phyloP scores from a whole-genome alignment of 805 yeast genomes.

The Metschnikowia orientalis region DNA sequence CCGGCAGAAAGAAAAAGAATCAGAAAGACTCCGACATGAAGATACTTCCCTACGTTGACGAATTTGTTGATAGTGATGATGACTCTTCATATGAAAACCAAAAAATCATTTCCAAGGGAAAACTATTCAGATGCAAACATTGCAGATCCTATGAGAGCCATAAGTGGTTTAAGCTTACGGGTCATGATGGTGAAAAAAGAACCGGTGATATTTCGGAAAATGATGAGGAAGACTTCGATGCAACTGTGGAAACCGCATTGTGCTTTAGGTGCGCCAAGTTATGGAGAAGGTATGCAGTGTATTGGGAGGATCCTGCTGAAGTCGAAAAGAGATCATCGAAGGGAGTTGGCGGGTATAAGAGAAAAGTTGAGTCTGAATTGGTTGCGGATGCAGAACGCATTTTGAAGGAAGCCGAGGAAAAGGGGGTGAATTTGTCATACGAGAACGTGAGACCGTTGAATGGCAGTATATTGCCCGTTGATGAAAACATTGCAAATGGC shows the following conservation, averaged over 20 bases:
- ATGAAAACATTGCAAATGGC: too few relatives aligned
- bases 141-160: constrained; percentile 55
- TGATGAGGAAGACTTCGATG: constrained; percentile 12
- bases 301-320: constrained; percentile 78
- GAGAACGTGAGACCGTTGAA: constrained; percentile 11
- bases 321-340: constrained; percentile 46
- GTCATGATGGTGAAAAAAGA: constrained; percentile 41
- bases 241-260: constrained; percentile 49
- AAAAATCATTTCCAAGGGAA: constrained; percentile 38
- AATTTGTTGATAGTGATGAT: constrained; percentile 60
- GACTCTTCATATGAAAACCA: constrained; percentile 65
- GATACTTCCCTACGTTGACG: constrained; percentile 29
- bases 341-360: constrained; percentile 53
- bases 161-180: constrained; percentile 73
- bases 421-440: constrained; percentile 22
- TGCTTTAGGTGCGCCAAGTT: constrained; percentile 84
- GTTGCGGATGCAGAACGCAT: constrained; percentile 58
- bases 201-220: constrained; percentile 22
- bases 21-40: constrained; percentile 19
- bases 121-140: constrained; percentile 60
- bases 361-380: constrained; percentile 62
- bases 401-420: constrained; percentile 42
- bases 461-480: too few relatives aligned
- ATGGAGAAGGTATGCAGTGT: constrained; percentile 87
- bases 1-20: constrained; percentile 62